Base-by-base conservation (phyloP, 139 green algal genomes). In the Chlamydomonas schloesseri region DNA sequence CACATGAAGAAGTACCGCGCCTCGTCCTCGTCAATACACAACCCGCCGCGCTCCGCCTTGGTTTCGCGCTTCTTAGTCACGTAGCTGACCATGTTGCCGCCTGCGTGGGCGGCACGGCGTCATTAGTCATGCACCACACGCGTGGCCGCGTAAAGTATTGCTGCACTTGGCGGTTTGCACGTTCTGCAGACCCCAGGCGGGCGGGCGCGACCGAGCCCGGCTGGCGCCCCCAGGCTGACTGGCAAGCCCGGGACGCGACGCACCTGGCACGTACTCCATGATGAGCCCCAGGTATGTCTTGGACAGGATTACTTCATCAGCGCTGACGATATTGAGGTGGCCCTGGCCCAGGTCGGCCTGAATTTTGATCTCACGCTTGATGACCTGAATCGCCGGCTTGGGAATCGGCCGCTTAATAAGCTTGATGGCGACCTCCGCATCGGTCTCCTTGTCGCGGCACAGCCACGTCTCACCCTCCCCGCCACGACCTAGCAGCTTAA, bases 351-450 rank as follows among this genome's bases (percentile, higher is more conserved):
- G 76, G 60, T 94, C 88, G 4, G 93, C 88, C 64, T 95, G 88
- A 33, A 96, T 94, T 79, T 92, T 92, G 37, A 96, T 96, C 75
- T 96, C 93, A 4, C 91, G 89, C 88, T 92, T 92, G 72, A 94
- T 94, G 82, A 96, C 88, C 60, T 88, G 71, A 29, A 96, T 89
- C 31, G 88, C 89, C 57, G 89, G 58, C 67, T 92, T 93, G 13
- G 91, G 93, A 17, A 96, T 93, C 2, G 93, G 93, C 29, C 93
- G 86, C 86, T 89, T 89, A 55, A 96, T 93, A 33, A 95, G 84
- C 84, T 96, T 96, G 64, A 94, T 90, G 29, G 93, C 93, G 17
- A 93, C 88, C 64, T 93, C 87, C 5, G 57, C 29, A 15, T 83
- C 76, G 17, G 82, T 90, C 29, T 68, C 84, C 55, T 91, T 91